These are phyloP conservation scores for Phytophthora pinifolia DNA, from an alignment of 352 stramenopile genomes.

Conservation along the genomic window DNA sequence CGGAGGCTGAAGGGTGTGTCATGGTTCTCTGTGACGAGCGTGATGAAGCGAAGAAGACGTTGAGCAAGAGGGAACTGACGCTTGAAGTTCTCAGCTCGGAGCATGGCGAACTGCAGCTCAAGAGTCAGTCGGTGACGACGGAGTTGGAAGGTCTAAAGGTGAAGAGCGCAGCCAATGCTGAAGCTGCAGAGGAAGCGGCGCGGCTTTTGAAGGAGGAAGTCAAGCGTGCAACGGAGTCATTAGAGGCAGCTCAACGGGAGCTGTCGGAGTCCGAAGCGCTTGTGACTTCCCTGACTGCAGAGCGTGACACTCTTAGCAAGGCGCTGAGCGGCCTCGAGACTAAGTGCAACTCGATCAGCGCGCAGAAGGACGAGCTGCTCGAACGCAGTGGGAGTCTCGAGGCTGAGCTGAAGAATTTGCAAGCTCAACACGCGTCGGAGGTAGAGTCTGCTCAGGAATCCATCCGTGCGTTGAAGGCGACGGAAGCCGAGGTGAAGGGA, in stretches of 20 bases:
- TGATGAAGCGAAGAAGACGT: constrained; percentile 34
- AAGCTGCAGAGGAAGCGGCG: constrained; percentile 21
- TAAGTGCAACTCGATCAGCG: constrained; percentile 12
- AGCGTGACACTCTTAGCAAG: constrained; percentile 20
- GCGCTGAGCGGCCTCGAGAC: constrained; percentile 14
- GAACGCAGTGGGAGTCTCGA: constrained; percentile 15
- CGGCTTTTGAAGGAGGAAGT: constrained; percentile 21
- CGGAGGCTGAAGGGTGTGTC: constrained; percentile 34
- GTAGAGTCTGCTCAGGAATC: constrained; percentile 16
- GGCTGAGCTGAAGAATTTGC: constrained; percentile 18
- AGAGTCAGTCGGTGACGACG: constrained; percentile 34
- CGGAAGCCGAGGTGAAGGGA: constrained; percentile 8
- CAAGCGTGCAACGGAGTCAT: constrained; percentile 14
- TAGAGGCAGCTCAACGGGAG: constrained; percentile 20
- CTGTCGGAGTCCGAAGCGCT: constrained; percentile 18
- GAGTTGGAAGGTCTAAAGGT: constrained; percentile 28
- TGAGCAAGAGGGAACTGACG: constrained; percentile 34
- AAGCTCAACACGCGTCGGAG: constrained; percentile 15
- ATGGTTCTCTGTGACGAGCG: constrained; percentile 39
- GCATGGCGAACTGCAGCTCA: constrained; percentile 39
- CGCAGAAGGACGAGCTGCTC: constrained; percentile 17
- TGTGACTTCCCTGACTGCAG: constrained; percentile 16
- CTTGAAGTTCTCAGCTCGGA: constrained; percentile 39
- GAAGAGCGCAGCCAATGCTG: constrained; percentile 22
- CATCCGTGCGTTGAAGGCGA: constrained; percentile 8